Conservation (phyloP, 2,329 filamentous ascomycete species). For the Colletotrichum shisoi region DNA sequence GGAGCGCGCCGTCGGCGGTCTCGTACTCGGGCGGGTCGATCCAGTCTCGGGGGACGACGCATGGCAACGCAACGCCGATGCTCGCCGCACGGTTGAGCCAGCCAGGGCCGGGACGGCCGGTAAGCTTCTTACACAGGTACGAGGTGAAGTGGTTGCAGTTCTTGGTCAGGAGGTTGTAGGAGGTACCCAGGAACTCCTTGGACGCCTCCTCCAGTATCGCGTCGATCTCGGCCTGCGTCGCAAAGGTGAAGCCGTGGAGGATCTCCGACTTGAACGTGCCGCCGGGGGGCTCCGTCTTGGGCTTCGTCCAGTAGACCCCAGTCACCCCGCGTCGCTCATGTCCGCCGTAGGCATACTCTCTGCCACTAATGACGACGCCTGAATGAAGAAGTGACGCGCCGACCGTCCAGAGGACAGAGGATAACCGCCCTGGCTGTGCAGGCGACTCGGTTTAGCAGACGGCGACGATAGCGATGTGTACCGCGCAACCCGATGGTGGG, state of each 20-base stretch:
- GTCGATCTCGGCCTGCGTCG: slow-evolving; percentile 73
- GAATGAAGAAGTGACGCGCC: slow-evolving; percentile 82
- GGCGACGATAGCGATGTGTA: slow-evolving; percentile 18
- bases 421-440: slow-evolving; percentile 72
- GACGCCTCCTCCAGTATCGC: slow-evolving; percentile 72
- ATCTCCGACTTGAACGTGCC: slow-evolving; percentile 79
- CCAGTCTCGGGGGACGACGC: slow-evolving; percentile 84
- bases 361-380: slow-evolving; percentile 80
- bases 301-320: slow-evolving; percentile 84
- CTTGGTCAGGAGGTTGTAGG: slow-evolving; percentile 81
- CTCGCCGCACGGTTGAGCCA: slow-evolving; percentile 88
- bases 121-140: slow-evolving; percentile 76
- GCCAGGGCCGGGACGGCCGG: slow-evolving; percentile 70
- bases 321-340: slow-evolving; percentile 75
- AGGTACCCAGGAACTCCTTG: slow-evolving; percentile 75
- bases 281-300: slow-evolving; percentile 75
- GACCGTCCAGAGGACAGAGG: slow-evolving; percentile 79
- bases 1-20: slow-evolving; percentile 72
- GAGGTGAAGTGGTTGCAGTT: slow-evolving; percentile 93
- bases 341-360: slow-evolving; percentile 85
- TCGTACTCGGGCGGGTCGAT: slow-evolving; percentile 80
- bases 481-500: slow-evolving; percentile 5
- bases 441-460: slow-evolving; percentile 19
- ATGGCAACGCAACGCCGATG: slow-evolving; percentile 81
- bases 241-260: slow-evolving; percentile 80